Conservation (phyloP, 192 early-diverging fungal genomes). For the Entomortierella chlamydospora region DNA sequence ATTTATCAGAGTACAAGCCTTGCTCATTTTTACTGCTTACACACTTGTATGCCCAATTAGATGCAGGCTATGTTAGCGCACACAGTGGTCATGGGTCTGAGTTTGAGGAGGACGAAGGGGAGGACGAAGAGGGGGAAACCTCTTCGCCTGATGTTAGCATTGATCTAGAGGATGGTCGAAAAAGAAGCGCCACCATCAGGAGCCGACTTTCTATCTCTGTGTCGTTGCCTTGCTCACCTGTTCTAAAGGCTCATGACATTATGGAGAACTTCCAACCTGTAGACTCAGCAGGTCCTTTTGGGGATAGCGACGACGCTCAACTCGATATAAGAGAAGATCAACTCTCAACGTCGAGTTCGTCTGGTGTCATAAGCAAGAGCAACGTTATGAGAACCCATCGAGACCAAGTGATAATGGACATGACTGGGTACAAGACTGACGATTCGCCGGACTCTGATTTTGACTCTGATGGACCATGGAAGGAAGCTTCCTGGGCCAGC, state of each 20-base stretch:
- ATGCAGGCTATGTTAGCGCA: slow-evolving; percentile 43
- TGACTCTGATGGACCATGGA: slow-evolving; percentile 17
- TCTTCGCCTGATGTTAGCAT: background rate
- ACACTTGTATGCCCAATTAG: background rate
- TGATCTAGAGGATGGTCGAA: background rate
- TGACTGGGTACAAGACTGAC: slow-evolving; percentile 53
- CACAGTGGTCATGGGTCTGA: slow-evolving; percentile 47
- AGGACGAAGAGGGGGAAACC: background rate
- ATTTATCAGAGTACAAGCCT: background rate
- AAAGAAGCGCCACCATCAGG: background rate
- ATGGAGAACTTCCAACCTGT: slow-evolving; percentile 41
- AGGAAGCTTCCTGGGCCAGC: background rate
- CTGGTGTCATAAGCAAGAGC: background rate
- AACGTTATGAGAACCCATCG: slow-evolving; percentile 3
- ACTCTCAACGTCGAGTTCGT: background rate
- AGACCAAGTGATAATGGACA: slow-evolving; percentile 45
- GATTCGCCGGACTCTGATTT: slow-evolving; percentile 40
- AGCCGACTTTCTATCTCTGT: slow-evolving; percentile 24
- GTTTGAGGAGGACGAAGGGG: slow-evolving; percentile 40
- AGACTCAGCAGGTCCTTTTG: slow-evolving; percentile 12
- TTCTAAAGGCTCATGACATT: slow-evolving; percentile 22
- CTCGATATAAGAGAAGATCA: background rate
- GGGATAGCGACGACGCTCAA: background rate
- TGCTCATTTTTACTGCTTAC: background rate
- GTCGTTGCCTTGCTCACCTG: slow-evolving; percentile 29